These are phyloP conservation scores for Marsdenia floribunda DNA, from an alignment of 257 asterid species.

Conservation along the genomic window DNA sequence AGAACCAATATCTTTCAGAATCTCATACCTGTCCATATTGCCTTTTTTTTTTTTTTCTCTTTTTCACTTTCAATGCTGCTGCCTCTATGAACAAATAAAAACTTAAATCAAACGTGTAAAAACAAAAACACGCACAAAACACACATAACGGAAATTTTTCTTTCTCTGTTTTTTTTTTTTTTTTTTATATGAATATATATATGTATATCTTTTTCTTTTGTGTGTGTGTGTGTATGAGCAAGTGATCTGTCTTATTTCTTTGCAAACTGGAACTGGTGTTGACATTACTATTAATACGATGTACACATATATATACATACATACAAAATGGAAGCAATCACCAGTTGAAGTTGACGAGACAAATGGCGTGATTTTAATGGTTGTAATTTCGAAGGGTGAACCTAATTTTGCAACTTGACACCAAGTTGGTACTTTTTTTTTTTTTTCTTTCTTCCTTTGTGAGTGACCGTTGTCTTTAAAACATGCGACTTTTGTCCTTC, in stretches of 20 bases:
- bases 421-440: neutral
- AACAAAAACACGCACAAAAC: neutral
- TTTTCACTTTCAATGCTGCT: too few species aligned
- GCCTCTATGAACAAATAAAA: too few species aligned
- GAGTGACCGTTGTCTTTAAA: neutral
- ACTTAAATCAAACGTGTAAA: neutral
- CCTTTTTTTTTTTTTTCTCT: neutral
- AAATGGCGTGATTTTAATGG: conserved; percentile 18
- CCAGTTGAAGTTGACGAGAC: neutral
- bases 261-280: conserved; percentile 19
- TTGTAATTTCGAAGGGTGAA: neutral
- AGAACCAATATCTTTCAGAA: conserved; percentile 74
- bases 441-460: too few species aligned
- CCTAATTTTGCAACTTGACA: neutral
- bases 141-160: neutral
- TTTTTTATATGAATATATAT: too few species aligned
- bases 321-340: neutral
- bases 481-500: neutral
- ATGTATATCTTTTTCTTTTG: too few species aligned
- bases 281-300: neutral
- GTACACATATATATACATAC: too few species aligned
- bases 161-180: too few species aligned
- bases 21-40: conserved; percentile 71
- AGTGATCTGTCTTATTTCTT: conserved; percentile 22
- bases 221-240: neutral